Conservation (phyloP, 768 basidiomycete genomes). For the Termitomyces heimii region DNA sequence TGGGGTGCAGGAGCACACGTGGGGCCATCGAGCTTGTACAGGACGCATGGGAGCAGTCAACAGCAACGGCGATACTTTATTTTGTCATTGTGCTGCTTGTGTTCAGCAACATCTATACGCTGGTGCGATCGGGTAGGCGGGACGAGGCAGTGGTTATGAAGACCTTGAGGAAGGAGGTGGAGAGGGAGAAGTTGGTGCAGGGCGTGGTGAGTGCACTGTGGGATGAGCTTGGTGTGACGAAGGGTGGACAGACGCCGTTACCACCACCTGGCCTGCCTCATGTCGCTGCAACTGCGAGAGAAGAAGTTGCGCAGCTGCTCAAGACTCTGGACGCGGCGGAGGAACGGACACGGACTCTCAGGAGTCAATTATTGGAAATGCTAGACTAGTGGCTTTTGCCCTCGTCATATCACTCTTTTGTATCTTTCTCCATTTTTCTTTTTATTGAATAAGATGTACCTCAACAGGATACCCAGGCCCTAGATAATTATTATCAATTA, state of each 20-base stretch:
- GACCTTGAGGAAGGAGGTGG: constrained; percentile 52
- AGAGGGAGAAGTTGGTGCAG: constrained; percentile 72
- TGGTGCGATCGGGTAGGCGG: constrained; percentile 35
- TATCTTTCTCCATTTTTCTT: neutral
- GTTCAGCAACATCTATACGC: constrained; percentile 71
- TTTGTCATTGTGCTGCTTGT: constrained; percentile 69
- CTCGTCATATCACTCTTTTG: neutral
- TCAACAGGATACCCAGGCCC: neutral
- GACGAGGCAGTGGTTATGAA: constrained; percentile 37
- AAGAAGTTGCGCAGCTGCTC: constrained; percentile 43
- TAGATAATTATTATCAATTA: neutral
- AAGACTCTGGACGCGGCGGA: constrained; percentile 53
- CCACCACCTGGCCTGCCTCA: constrained; percentile 7
- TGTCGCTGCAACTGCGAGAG: constrained; percentile 23
- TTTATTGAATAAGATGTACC: neutral
- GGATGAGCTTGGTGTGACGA: constrained; percentile 58
- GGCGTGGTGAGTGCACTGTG: constrained; percentile 65
- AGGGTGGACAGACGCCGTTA: constrained; percentile 15
- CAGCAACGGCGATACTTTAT: constrained; percentile 65
- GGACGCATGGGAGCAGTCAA: constrained; percentile 77
- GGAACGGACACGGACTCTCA: constrained; percentile 44
- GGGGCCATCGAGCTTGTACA: constrained; percentile 72
- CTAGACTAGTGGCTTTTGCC: constrained; percentile 3
- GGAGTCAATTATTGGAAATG: constrained; percentile 29
- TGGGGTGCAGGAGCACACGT: constrained; percentile 62